A percentile compares a stretch with the other conserved stretches of the same genome.
Evolutionary conservation across 2,329 filamentous ascomycete species (phyloP).

Genomic region (Fusarium floridanum): DNA sequence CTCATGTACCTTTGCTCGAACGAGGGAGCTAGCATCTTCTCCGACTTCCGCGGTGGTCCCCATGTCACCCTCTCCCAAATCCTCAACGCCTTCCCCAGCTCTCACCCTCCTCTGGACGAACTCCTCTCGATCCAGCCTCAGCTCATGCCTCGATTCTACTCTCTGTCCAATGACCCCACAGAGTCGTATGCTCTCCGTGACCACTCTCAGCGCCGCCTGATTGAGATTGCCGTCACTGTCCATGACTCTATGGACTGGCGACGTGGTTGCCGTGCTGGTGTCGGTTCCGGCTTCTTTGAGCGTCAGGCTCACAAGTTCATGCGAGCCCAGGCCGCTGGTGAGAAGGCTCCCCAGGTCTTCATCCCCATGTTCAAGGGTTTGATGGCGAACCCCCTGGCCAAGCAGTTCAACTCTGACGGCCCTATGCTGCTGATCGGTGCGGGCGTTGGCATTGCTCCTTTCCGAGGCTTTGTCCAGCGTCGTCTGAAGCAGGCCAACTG

Average conservation of each 20-base stretch:
- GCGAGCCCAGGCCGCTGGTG: constrained; percentile 73
- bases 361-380: constrained; percentile 98
- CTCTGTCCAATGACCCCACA: constrained; percentile 94
- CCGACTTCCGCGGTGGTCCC: constrained; percentile 91
- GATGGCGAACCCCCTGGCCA: constrained; percentile 96
- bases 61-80: constrained; percentile 89
- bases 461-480: constrained; percentile 97
- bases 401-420: constrained; percentile 91
- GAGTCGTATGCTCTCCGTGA: constrained; percentile 77
- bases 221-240: constrained; percentile 97
- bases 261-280: constrained; percentile 78
- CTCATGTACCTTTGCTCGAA: constrained; percentile 87
- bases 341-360: constrained; percentile 72
- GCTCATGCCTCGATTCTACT: constrained; percentile 98
- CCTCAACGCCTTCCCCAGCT: constrained; percentile 90
- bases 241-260: constrained; percentile 89
- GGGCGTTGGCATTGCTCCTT: constrained; percentile 95
- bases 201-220: constrained; percentile 79
- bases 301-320: constrained; percentile 82
- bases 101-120: constrained; percentile 86
- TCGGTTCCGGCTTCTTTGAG: constrained; percentile 95
- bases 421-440: constrained; percentile 98
- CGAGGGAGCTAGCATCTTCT: constrained; percentile 93
- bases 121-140: constrained; percentile 85
- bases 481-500: constrained; percentile 94